Base-by-base conservation (phyloP, 2,329 filamentous ascomycete genomes). In the Aureobasidium leucospermi region DNA sequence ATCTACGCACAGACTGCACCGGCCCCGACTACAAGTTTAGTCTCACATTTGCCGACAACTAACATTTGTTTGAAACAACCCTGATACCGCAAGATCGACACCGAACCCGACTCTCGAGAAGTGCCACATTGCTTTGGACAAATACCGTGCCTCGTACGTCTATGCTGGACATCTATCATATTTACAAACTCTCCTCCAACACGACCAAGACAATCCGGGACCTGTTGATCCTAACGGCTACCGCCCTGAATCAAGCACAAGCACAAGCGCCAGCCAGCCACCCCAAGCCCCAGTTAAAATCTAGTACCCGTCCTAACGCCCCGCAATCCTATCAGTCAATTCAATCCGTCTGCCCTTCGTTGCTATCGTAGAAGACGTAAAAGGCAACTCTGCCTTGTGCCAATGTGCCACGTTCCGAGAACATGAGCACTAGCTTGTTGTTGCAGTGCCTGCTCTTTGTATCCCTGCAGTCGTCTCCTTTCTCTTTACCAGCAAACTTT, bases 401-500 rank as follows among this genome's bases (percentile, higher is more conserved):
- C 11, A 5, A 3, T 31, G 28, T 15, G 9, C 32, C 4, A 4
- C 16, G 19, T 34, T 11, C 29, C 16, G 32, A 8, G 38, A 32
- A 38, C 49, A 52, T 36, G 11, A 55, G 51, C n/a, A 19, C 36
- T 43, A 34, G 52, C 52, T 57, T 46, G 41, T 31, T 43, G 38
- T 31, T 43, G 38, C 52, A 4, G 52, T 56, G 10, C 43, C 48
- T 36, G 49, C 36, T 38, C 56, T 23, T 45, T 62, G 57, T 41
- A 53, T 58, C 34, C 60, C 47, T 31, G 38, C 51, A 42, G 23
- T 29, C 23, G 49, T 42, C 62, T 88, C 86, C 65, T 82, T 83
- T 58, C 88, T 78, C 76, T 86, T 90, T 41, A 85, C 82, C 42
- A 94, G 75, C 60, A 93, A 75, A 70, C 91, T 96, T 76, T 97